These are phyloP conservation scores for Rhizopogon rudus DNA, from an alignment of 768 basidiomycete species.

Conservation along the genomic window DNA sequence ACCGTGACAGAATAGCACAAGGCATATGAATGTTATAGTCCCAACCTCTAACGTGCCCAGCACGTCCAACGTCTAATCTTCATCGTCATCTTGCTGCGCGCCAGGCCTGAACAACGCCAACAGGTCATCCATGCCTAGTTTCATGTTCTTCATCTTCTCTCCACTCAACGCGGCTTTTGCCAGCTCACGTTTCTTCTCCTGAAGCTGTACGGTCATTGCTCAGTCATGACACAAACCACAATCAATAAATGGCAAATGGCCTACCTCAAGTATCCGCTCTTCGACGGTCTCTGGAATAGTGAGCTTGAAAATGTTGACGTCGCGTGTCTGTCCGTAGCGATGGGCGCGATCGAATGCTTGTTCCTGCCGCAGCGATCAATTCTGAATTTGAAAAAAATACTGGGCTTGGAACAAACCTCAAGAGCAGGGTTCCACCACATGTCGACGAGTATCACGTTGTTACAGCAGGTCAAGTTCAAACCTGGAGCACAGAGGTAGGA, in stretches of 20 bases:
- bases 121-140: slow-evolving; percentile 81
- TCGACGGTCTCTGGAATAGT: slow-evolving; percentile 86
- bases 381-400: background rate
- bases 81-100: slow-evolving; percentile 55
- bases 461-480: slow-evolving; percentile 88
- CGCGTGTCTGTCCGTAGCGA: slow-evolving; percentile 81
- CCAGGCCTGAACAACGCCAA: slow-evolving; percentile 71
- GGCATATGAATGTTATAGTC: background rate
- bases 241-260: slow-evolving; percentile 6
- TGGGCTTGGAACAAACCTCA: slow-evolving; percentile 43
- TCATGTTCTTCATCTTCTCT: slow-evolving; percentile 80
- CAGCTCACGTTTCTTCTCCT: slow-evolving; percentile 85
- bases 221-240: background rate
- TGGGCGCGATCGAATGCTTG: slow-evolving; percentile 94
- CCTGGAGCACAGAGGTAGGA: slow-evolving; percentile 35
- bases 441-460: slow-evolving; percentile 90
- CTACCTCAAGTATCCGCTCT: slow-evolving; percentile 72
- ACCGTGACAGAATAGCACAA: background rate
- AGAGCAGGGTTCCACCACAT: slow-evolving; percentile 95
- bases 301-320: slow-evolving; percentile 87
- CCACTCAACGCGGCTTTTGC: slow-evolving; percentile 84
- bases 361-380: slow-evolving; percentile 43
- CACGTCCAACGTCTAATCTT: slow-evolving; percentile 17
- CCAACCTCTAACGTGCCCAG: background rate
- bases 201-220: slow-evolving; percentile 45